These are phyloP conservation scores for Termitomyces bulborhizus DNA, from an alignment of 768 basidiomycete genomes.

Conservation along the genomic window DNA sequence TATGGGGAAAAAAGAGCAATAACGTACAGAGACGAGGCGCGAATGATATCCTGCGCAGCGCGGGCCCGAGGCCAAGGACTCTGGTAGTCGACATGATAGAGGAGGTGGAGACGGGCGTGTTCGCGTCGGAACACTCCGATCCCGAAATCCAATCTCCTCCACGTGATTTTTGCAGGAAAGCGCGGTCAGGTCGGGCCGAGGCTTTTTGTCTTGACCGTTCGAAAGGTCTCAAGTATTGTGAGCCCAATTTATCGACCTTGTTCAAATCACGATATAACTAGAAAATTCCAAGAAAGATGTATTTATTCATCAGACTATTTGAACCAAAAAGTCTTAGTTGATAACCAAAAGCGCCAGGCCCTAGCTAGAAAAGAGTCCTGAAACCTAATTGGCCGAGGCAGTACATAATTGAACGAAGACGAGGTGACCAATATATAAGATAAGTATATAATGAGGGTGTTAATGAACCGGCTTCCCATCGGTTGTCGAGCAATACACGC, in stretches of 20 bases:
- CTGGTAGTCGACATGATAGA: conserved; percentile 38
- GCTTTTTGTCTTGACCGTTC: neutral
- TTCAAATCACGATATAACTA: too few species aligned
- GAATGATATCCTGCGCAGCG: conserved; percentile 47
- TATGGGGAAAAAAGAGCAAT: neutral
- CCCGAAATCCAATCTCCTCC: neutral
- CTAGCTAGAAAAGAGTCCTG: neutral
- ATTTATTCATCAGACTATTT: neutral
- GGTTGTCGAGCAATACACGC: neutral
- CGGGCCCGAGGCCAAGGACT: conserved; percentile 51
- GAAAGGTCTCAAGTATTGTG: too few species aligned
- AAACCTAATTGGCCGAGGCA: neutral
- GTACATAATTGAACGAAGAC: neutral
- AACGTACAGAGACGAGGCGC: conserved; percentile 29
- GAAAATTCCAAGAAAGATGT: neutral
- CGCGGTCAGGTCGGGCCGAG: neutral
- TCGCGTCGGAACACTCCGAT: conserved; percentile 9
- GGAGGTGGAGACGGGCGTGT: neutral
- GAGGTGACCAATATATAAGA: neutral
- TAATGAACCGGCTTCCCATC: neutral
- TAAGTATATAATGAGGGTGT: neutral
- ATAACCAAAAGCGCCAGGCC: too few species aligned
- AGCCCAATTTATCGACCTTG: too few species aligned
- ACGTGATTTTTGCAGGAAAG: conserved; percentile 7
- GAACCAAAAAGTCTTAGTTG: neutral